Evolutionary conservation across 257 asterid genomes (phyloP), one percentile per base, ranked within the genome.

Genomic region (Leonotis leonurus): DNA sequence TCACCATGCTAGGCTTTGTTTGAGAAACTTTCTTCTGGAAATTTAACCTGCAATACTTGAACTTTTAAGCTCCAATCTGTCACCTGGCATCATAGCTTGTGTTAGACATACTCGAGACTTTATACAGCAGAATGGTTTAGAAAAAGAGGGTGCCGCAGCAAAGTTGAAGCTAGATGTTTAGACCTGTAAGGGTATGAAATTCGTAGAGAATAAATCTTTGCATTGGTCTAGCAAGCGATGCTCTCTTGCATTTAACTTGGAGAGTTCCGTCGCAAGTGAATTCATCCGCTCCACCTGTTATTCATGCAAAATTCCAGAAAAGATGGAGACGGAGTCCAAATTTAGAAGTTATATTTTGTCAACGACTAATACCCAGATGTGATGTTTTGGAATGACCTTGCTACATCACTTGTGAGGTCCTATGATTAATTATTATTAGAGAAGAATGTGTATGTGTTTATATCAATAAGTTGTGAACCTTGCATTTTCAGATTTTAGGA

Each of bases 231-330:
- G 81, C 73, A 78, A 73, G 58, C 69, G 66, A 59, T 63, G 76
- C 67, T 81, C 95, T 39, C 74, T 72, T 49, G 83, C 71, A 6
- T 75, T 77, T 56, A 75, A 10, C 41, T 80, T 71, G 6, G 89
- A 79, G 62, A 89, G 85, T 55, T 87, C 94, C 3, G 80, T 75
- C 12, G 70, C 68, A 62, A 78, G 59, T 30, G 56, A 63, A 76
- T 69, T 83, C 77, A 81, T 77, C 61, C 74, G 78, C 75, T 86
- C 94, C 59, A 81, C 88, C 97, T 89, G 84, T 67, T 55, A n/a
- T n/a, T n/a, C 40, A 71, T 10, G 13, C 59, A 56, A 10, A 57
- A 35, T 27, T n/a, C n/a, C 30, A 22, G 7, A n/a, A n/a, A n/a
- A n/a, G n/a, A n/a, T n/a, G n/a, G n/a, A n/a, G n/a, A n/a, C n/a